phyloP scores from a whole-genome alignment of 2,329 filamentous ascomycete genomes.

The Aspergillus sclerotialis region DNA sequence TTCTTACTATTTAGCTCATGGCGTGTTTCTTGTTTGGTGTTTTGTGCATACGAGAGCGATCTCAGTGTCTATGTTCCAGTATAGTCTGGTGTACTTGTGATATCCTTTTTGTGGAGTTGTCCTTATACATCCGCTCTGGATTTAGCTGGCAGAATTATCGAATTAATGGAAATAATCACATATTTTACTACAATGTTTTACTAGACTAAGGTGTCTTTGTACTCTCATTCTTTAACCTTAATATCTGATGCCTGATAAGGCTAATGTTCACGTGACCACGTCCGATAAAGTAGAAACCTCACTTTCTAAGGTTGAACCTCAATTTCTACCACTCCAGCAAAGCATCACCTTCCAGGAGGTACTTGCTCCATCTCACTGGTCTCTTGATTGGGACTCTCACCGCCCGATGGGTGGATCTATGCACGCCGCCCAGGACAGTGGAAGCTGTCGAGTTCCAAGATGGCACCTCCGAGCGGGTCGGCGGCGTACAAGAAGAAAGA shows the following conservation, averaged over 20 bases:
- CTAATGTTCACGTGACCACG: too few species aligned
- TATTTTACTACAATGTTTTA: too few species aligned
- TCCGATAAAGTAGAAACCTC: too few species aligned
- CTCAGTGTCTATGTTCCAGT: not conserved
- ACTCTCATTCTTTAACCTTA: too few species aligned
- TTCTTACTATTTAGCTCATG: conserved; percentile 1
- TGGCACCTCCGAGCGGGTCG: conserved; percentile 52
- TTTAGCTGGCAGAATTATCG: conserved; percentile 1
- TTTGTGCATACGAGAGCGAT: conserved; percentile 8
- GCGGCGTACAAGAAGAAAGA: conserved; percentile 94
- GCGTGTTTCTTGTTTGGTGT: not conserved
- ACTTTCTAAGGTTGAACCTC: too few species aligned
- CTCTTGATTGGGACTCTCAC: conserved; percentile 13
- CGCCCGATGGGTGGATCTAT: conserved; percentile 30
- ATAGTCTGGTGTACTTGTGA: conserved; percentile 8
- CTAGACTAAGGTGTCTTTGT: too few species aligned
- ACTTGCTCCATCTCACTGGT: too few species aligned
- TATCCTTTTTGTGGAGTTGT: conserved; percentile 7
- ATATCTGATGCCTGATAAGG: too few species aligned
- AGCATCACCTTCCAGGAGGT: conserved; percentile 12
- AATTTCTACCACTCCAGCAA: too few species aligned
- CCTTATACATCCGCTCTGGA: conserved; percentile 5
- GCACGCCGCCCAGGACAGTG: conserved; percentile 29
- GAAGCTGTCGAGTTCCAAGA: conserved; percentile 29
- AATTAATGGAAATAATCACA: too few species aligned